A percentile compares a stretch with the other conserved stretches of the same genome.
Conservation (phyloP, 768 basidiomycete species). For the Tephrocybe sp. region DNA sequence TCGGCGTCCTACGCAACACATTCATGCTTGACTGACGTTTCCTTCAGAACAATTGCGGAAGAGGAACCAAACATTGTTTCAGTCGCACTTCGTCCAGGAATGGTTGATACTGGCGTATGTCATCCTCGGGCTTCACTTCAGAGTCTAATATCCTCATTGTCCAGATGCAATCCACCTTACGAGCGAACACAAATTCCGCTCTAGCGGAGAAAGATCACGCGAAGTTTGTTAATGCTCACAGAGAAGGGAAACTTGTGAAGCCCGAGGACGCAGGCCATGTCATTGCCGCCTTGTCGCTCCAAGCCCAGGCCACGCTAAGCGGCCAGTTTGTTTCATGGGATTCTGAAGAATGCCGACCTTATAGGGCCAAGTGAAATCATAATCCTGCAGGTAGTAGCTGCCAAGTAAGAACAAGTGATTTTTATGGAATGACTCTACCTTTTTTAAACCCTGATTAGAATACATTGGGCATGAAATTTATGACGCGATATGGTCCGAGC, state of each 20-base stretch:
- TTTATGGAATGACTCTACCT: neutral
- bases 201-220: slow-evolving; percentile 58
- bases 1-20: no score
- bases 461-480: slow-evolving; percentile 67
- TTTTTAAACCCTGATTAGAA: slow-evolving; percentile 31
- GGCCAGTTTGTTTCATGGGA: slow-evolving; percentile 86
- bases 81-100: slow-evolving; percentile 82
- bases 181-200: slow-evolving; percentile 44
- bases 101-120: slow-evolving; percentile 78
- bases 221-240: slow-evolving; percentile 55
- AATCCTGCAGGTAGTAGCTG: neutral
- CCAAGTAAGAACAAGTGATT: no score
- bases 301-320: slow-evolving; percentile 57
- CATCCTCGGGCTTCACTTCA: neutral
- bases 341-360: slow-evolving; percentile 61
- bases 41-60: slow-evolving; percentile 68
- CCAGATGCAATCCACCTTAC: slow-evolving; percentile 70
- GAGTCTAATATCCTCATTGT: neutral
- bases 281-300: slow-evolving; percentile 71
- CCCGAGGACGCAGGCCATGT: slow-evolving; percentile 77
- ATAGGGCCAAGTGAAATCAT: slow-evolving; percentile 28
- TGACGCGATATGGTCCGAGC: slow-evolving; percentile 68
- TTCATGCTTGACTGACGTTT: neutral
- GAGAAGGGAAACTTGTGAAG: slow-evolving; percentile 67
- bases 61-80: slow-evolving; percentile 78